phyloP scores from a whole-genome alignment of 140 eudicot species.

The Senecio squalidus region DNA sequence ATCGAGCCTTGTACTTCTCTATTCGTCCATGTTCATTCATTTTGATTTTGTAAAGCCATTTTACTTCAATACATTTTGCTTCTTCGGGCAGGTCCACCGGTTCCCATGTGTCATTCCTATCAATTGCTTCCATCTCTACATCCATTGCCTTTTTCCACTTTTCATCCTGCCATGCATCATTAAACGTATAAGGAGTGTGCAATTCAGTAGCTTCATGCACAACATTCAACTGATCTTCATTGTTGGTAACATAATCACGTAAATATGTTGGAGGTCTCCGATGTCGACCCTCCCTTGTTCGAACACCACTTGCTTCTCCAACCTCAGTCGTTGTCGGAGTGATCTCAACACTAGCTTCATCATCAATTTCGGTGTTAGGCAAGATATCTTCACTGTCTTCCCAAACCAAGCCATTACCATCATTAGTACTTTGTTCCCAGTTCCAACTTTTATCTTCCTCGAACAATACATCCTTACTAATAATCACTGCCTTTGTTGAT shows the following conservation, averaged over 20 bases:
- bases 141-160: not conserved
- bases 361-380: too few relatives aligned
- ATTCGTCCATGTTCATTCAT: too few relatives aligned
- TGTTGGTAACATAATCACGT: too few relatives aligned
- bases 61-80: too few relatives aligned
- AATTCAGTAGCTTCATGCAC: not conserved
- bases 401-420: not conserved
- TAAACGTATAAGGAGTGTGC: too few relatives aligned
- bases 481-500: not conserved
- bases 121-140: not conserved
- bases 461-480: not conserved
- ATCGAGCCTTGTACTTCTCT: too few relatives aligned
- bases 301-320: too few relatives aligned
- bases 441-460: constrained; percentile 1
- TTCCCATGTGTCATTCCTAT: not conserved
- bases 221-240: not conserved
- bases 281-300: too few relatives aligned
- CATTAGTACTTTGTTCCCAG: not conserved
- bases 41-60: too few relatives aligned
- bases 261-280: not conserved
- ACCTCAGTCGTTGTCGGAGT: too few relatives aligned
- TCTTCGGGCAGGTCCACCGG: too few relatives aligned
- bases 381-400: not conserved
- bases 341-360: not conserved
- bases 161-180: too few relatives aligned